A percentile compares a stretch with the other conserved stretches of the same genome.
phyloP scores from a whole-genome alignment of 805 yeast species.

The Spathaspora passalidarum region DNA sequence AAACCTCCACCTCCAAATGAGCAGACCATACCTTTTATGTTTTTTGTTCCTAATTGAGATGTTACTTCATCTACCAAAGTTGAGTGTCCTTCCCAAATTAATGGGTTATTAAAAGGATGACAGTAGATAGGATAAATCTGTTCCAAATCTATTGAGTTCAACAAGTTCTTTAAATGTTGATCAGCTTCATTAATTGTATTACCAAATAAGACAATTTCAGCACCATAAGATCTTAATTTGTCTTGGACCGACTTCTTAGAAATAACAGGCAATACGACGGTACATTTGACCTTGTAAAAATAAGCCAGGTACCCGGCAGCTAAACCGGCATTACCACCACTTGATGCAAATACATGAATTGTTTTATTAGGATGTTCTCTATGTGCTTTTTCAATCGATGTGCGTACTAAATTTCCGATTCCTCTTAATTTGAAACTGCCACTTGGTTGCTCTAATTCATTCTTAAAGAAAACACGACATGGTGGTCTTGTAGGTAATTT shows the following conservation, averaged over 20 bases:
- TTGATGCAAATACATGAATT: slow-evolving; percentile 47
- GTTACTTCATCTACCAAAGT: slow-evolving; percentile 45
- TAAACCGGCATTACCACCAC: slow-evolving; percentile 57
- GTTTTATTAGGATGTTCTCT: slow-evolving; percentile 15
- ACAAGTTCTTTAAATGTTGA: slow-evolving; percentile 30
- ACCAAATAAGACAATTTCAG: slow-evolving; percentile 48
- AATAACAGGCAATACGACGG: slow-evolving; percentile 58
- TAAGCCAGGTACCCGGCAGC: slow-evolving; percentile 51
- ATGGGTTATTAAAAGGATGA: slow-evolving; percentile 52
- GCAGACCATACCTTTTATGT: slow-evolving; percentile 47
- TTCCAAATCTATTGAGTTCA: slow-evolving; percentile 14
- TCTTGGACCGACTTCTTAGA: slow-evolving; percentile 46
- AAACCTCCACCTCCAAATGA: slow-evolving; percentile 61
- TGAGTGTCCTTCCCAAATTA: slow-evolving; percentile 56
- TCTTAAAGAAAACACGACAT: slow-evolving; percentile 44
- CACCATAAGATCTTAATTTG: slow-evolving; percentile 47
- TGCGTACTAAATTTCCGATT: slow-evolving; percentile 44
- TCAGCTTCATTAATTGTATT: slow-evolving; percentile 51
- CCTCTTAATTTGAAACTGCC: slow-evolving; percentile 58
- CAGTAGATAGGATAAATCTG: slow-evolving; percentile 45
- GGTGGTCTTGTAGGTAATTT: slow-evolving; percentile 30
- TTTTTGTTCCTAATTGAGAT: slow-evolving; percentile 16
- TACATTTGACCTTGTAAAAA: slow-evolving; percentile 40
- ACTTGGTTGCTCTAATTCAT: slow-evolving; percentile 53
- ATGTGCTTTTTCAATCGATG: slow-evolving; percentile 23